Evolutionary conservation across 345 rosid genomes (phyloP).

Genomic region (Psidium friedrichsthalianum): DNA sequence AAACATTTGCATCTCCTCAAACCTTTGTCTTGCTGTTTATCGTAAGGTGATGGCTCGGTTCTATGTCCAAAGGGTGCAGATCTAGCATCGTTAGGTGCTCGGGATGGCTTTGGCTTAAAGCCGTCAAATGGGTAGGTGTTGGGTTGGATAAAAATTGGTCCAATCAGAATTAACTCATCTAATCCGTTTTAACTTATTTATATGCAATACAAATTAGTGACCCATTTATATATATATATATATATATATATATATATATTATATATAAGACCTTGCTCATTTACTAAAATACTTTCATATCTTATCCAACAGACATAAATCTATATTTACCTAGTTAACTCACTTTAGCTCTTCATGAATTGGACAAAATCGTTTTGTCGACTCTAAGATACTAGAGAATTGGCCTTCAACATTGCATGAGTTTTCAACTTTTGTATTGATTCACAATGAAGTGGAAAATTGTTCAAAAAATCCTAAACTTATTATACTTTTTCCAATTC

Average conservation of each 20-base stretch:
- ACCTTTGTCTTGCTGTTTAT: no score
- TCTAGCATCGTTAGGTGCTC: no score
- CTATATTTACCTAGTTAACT: background rate
- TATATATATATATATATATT: no score
- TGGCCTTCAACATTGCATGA: background rate
- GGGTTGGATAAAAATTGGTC: accelerated
- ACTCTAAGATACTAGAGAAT: background rate
- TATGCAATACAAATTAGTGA: background rate
- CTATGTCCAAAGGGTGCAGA: no score
- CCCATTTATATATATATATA: no score
- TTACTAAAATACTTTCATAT: background rate
- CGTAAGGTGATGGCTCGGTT: no score
- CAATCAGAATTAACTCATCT: background rate
- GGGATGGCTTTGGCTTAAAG: background rate
- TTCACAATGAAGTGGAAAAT: no score
- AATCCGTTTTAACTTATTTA: background rate
- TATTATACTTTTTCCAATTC: no score
- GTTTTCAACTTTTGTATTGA: no score
- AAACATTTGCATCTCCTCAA: no score
- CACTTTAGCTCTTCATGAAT: background rate
- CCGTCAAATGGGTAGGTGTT: accelerated
- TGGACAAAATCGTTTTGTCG: background rate
- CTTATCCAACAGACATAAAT: background rate
- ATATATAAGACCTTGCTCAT: no score
- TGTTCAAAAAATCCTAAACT: no score